Evolutionary conservation across 345 rosid species (phyloP).

Genomic region (Bruguiera sexangula): DNA sequence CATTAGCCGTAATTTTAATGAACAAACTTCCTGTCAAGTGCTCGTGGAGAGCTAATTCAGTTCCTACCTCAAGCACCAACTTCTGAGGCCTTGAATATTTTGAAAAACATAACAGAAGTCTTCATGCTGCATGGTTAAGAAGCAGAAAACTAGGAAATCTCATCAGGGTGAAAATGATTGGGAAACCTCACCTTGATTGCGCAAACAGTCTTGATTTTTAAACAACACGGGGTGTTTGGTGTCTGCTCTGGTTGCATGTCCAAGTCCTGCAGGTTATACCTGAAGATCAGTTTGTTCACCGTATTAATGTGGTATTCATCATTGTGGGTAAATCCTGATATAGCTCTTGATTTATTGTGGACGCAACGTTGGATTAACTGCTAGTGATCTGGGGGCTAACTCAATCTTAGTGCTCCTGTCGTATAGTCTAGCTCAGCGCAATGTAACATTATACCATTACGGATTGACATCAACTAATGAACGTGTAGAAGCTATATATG

Average conservation of each 20-base stretch:
- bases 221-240: neutral
- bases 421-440: no score
- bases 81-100: conserved; percentile 47
- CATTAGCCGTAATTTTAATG: conserved; percentile 38
- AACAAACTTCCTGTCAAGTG: conserved; percentile 45
- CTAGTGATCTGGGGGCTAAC: neutral
- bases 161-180: conserved; percentile 13
- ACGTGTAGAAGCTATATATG: no score
- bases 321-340: neutral
- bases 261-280: no score
- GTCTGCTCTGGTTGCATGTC: neutral
- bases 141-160: conserved; percentile 17
- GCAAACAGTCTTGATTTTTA: neutral
- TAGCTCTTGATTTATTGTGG: neutral
- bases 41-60: conserved; percentile 35
- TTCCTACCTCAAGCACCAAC: conserved; percentile 38
- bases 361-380: neutral
- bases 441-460: no score
- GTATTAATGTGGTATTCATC: neutral
- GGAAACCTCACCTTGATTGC: neutral
- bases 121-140: conserved; percentile 24
- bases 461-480: no score
- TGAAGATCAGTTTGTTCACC: neutral
- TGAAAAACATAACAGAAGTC: conserved; percentile 39
- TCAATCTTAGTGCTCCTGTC: conserved; percentile 2